Evolutionary conservation across 1,139 yeast genomes (phyloP), one percentile per base, ranked within the genome.

Genomic region (Wickerhamomyces sp.): DNA sequence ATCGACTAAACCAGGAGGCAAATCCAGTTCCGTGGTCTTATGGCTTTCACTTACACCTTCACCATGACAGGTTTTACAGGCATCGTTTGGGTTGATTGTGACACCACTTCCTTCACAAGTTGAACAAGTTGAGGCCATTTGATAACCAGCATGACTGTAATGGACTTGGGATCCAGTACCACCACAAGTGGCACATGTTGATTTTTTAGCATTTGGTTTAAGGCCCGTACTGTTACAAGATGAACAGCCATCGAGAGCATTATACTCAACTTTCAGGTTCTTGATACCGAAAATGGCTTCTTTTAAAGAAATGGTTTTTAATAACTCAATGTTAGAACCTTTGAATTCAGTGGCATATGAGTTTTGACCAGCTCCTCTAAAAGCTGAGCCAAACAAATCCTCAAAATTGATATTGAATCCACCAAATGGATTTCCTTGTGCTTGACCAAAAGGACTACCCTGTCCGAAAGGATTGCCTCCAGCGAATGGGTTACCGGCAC

Each of bases 91-190:
- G 35, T 81, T 76, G 38, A 89, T 80, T 5, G 72, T 72, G 3
- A 88, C 94, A 40, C 99, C 99, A 4, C 86, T 68, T 33, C 99
- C 99, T 37, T 74, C 80, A 72, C 99, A 92, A 2, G 81, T 68
- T 39, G 74, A 74, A 72, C 99, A 92, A 13, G 97, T 88, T 4
- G 96, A 81, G 3, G 96, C 81, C 96, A 94, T 89, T 55, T 90
- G 97, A 76, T 92, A 94, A 0, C 97, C 97, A 9, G 96, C 97
- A 52, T 81, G 82, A 60, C 89, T 74, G 41, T 78, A 70, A 56
- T 90, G 97, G 18, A 90, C 85, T 19, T 85, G 78, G 35, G 90
- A 84, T 8, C 99, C 99, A 0, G 96, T 76, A 43, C 99, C 99
- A 43, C 89, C 90, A 69, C 99, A 92, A 3, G 87, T 68, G 3